These are phyloP conservation scores for California macrophylla DNA, from an alignment of 441 rosid species.

Conservation along the genomic window DNA sequence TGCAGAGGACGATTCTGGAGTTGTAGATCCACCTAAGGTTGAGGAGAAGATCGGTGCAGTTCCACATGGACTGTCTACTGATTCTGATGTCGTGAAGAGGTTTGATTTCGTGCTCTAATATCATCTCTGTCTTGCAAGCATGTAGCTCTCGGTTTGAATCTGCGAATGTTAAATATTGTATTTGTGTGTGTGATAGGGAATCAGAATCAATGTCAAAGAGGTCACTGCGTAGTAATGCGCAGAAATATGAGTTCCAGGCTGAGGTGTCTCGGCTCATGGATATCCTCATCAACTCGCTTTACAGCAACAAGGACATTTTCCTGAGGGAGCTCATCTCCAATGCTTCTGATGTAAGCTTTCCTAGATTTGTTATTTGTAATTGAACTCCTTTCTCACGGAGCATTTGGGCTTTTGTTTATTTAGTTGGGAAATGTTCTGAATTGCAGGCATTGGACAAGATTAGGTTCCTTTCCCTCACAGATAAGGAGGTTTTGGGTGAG, in stretches of 20 bases:
- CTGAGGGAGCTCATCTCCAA: slow-evolving; percentile 89
- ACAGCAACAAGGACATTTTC: slow-evolving; percentile 94
- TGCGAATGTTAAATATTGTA: not conserved
- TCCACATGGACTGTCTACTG: slow-evolving; percentile 79
- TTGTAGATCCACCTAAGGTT: slow-evolving; percentile 74
- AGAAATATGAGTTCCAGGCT: slow-evolving; percentile 91
- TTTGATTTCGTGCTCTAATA: slow-evolving; percentile 6
- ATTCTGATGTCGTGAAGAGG: slow-evolving; percentile 91
- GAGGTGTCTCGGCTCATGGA: slow-evolving; percentile 98
- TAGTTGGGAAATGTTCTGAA: not conserved
- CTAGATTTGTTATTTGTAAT: not conserved
- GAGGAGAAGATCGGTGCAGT: slow-evolving; percentile 89
- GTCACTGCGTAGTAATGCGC: slow-evolving; percentile 70
- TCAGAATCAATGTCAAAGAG: slow-evolving; percentile 82
- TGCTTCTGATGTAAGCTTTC: slow-evolving; percentile 75
- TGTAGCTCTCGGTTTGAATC: not conserved
- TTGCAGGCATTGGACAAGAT: slow-evolving; percentile 84
- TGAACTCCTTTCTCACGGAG: not conserved
- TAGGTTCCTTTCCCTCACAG: slow-evolving; percentile 84
- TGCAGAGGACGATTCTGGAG: slow-evolving; percentile 59
- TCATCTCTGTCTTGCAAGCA: not conserved
- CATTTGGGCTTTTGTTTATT: not conserved
- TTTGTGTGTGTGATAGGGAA: slow-evolving; percentile 37
- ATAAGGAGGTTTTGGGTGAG: slow-evolving; percentile 82
- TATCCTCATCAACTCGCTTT: slow-evolving; percentile 85